Evolutionary conservation across 768 basidiomycete species (phyloP).

Genomic region (Pleurotus tuber-regium): DNA sequence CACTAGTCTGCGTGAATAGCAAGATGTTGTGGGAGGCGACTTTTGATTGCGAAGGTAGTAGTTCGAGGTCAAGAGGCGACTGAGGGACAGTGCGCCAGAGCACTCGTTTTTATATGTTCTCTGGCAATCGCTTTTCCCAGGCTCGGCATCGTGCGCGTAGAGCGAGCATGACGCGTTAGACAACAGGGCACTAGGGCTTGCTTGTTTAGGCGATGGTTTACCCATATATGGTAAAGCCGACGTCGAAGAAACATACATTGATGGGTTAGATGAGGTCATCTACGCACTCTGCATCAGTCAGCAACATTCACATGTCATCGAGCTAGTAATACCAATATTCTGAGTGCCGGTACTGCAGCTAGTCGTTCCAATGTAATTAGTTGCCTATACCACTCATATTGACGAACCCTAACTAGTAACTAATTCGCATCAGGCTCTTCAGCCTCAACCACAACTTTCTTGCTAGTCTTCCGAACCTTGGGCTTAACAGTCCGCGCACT

Average conservation of each 20-base stretch:
- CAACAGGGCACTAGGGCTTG: neutral
- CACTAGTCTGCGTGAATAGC: neutral
- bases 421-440: neutral
- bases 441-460: neutral
- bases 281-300: neutral
- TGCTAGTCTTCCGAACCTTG: slow-evolving; percentile 23
- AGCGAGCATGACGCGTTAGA: neutral
- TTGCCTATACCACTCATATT: too few relatives aligned
- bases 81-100: neutral
- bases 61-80: neutral
- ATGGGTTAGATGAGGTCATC: neutral
- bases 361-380: too few relatives aligned
- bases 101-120: neutral
- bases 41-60: neutral
- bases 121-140: neutral
- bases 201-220: neutral
- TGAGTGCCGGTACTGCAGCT: neutral
- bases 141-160: slow-evolving; percentile 1
- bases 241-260: too few relatives aligned
- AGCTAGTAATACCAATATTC: neutral
- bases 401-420: too few relatives aligned
- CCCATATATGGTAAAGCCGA: neutral
- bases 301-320: neutral
- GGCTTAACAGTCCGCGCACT: slow-evolving; percentile 42
- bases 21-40: neutral